Percentiles rank a stretch among this genome's conserved stretches.
Evolutionary conservation across 75 land plant species (phyloP).

Genomic region (Adiantum capillusveneris): DNA sequence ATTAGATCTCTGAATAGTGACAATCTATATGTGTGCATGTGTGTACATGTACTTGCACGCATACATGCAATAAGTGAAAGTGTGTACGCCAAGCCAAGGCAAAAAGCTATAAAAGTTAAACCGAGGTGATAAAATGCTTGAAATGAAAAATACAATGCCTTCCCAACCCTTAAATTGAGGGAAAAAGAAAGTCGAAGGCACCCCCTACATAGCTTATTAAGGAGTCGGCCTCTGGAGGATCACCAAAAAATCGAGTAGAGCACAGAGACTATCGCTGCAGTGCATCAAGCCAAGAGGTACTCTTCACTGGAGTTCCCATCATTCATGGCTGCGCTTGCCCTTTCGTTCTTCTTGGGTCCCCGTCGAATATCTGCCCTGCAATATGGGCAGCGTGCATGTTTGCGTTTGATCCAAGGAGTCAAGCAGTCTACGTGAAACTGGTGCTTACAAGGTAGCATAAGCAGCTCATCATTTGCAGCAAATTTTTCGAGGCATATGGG

Average conservation of each 20-base stretch:
- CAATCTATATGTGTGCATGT: background rate
- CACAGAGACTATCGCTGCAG: background rate
- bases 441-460: slow-evolving; percentile 47
- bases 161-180: background rate
- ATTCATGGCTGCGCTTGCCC: background rate
- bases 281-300: no score
- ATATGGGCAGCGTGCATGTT: slow-evolving; percentile 49
- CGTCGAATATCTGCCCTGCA: slow-evolving; percentile 31
- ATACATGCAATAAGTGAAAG: background rate
- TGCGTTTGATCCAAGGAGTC: slow-evolving; percentile 48
- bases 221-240: background rate
- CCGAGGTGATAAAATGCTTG: no score
- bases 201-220: background rate
- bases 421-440: slow-evolving; percentile 57
- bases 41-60: background rate
- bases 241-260: background rate
- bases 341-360: slow-evolving; percentile 11
- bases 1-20: no score
- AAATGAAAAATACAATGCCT: no score
- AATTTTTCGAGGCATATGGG: slow-evolving; percentile 55
- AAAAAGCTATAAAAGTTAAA: background rate
- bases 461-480: slow-evolving; percentile 25
- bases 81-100: background rate
- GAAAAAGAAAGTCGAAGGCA: background rate
- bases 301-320: background rate